Evolutionary conservation across 805 yeast genomes (phyloP), one percentile per base, ranked within the genome.

Genomic region (Saccharomycopsis amapae): DNA sequence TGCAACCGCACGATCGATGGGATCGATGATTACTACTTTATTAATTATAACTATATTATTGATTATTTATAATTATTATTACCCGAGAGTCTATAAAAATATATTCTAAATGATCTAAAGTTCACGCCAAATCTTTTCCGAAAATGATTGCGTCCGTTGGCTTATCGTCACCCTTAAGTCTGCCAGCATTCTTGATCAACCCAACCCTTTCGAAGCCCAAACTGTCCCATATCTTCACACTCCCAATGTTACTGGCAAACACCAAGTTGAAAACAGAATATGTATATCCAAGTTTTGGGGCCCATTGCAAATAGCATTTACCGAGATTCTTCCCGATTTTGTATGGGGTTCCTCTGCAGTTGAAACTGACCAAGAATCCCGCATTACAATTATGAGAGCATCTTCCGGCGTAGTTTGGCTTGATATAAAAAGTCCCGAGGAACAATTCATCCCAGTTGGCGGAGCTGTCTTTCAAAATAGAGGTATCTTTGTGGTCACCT

Each of bases 241-340:
- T 84, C 2, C 88, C 96, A 2, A 64, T 66, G 58, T 89, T 89
- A 2, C 88, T 79, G 41, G 71, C 93, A 58, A 81, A 89, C 0
- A 89, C 97, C 41, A 89, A 69, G 62, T 89, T 89, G 70, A 85
- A 89, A 12, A 89, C 90, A 5, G 90, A 81, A 57, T 85, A 85
- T 4, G 72, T 76, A 62, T 81, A 89, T 0, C 96, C 96, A 26
- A 89, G 63, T 41, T 70, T 56, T 0, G 94, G 89, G 0, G 93
- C 96, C 76, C 81, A 78, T 42, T 64, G 59, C 38, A 87, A 58
- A 58, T 85, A 89, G 36, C 72, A 64, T 46, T 65, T 65, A 4
- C 94, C 97, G 58, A 89, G 58, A n/a, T 72, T 72, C 30, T 65
- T 69, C 1, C 96, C 96, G 13, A 85, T 62, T 7, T 83, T 81